Percentiles rank a stretch among this genome's conserved stretches.
Conservation (phyloP, 2,329 filamentous ascomycete genomes). For the Aspergillus flavus region DNA sequence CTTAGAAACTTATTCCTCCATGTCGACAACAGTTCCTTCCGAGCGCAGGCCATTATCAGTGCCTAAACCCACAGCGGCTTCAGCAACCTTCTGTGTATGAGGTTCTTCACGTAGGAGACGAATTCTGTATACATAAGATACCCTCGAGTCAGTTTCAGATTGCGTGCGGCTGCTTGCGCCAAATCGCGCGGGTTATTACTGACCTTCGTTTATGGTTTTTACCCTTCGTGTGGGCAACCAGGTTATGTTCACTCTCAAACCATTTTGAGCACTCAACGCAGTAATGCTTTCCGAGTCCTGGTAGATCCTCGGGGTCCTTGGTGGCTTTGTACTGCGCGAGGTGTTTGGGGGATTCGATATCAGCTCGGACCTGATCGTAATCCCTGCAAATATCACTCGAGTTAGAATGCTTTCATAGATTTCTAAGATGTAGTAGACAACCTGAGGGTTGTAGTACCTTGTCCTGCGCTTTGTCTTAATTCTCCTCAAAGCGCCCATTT, state of each 20-base stretch:
- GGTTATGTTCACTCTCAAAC: conserved; percentile 82
- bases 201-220: conserved; percentile 94
- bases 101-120: conserved; percentile 81
- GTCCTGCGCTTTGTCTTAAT: conserved; percentile 74
- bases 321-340: conserved; percentile 75
- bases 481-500: conserved; percentile 68
- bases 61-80: conserved; percentile 73
- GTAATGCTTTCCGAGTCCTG: conserved; percentile 81
- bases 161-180: conserved; percentile 7
- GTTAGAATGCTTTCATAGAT: conserved; percentile 14
- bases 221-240: conserved; percentile 75
- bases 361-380: conserved; percentile 87
- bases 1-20: conserved; percentile 39
- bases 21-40: conserved; percentile 41
- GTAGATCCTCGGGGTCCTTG: conserved; percentile 83
- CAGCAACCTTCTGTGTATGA: conserved; percentile 82
- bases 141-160: conserved; percentile 11
- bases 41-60: conserved; percentile 65
- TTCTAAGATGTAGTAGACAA: conserved; percentile 6
- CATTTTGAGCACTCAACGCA: conserved; percentile 94
- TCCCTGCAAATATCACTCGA: conserved; percentile 62
- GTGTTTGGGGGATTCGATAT: conserved; percentile 77
- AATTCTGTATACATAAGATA: conserved; percentile 57
- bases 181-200: conserved; percentile 10
- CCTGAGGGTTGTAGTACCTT: conserved; percentile 52